Evolutionary conservation across 345 rosid genomes (phyloP).

Genomic region (Theobroma cacao): DNA sequence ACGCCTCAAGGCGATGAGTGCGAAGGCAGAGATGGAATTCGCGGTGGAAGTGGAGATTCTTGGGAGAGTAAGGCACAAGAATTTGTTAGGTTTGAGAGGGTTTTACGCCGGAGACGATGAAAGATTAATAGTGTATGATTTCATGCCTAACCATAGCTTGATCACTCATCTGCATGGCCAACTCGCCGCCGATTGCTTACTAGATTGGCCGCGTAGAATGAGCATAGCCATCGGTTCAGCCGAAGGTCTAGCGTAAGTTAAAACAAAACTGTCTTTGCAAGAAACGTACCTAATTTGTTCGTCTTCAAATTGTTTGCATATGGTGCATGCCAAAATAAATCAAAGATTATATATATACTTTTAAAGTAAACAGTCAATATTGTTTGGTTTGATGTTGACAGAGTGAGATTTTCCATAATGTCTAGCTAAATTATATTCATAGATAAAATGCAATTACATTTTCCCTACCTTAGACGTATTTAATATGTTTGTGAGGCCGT

Average conservation of each 20-base stretch:
- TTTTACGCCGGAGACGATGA: slow-evolving; percentile 66
- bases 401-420: not conserved
- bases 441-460: not conserved
- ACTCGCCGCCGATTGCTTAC: slow-evolving; percentile 50
- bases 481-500: not conserved
- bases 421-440: not conserved
- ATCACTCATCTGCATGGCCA: slow-evolving; percentile 64
- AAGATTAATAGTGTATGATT: slow-evolving; percentile 67
- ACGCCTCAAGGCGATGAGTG: slow-evolving; percentile 59
- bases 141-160: slow-evolving; percentile 71
- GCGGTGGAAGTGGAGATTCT: slow-evolving; percentile 75
- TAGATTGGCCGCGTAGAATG: slow-evolving; percentile 58
- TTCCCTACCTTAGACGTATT: not conserved
- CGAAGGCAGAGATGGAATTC: slow-evolving; percentile 72
- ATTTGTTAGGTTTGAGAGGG: slow-evolving; percentile 59
- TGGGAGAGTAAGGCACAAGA: slow-evolving; percentile 66
- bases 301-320: not conserved
- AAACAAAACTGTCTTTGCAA: not conserved
- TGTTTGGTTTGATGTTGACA: not conserved
- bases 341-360: not conserved
- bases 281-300: not conserved
- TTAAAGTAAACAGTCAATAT: not conserved
- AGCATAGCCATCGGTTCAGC: slow-evolving; percentile 58
- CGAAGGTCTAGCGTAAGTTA: slow-evolving; percentile 60
- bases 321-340: not conserved